A percentile compares a stretch with the other conserved stretches of the same genome.
Evolutionary conservation across 768 basidiomycete genomes (phyloP).

Genomic region (Ramaria sp.): DNA sequence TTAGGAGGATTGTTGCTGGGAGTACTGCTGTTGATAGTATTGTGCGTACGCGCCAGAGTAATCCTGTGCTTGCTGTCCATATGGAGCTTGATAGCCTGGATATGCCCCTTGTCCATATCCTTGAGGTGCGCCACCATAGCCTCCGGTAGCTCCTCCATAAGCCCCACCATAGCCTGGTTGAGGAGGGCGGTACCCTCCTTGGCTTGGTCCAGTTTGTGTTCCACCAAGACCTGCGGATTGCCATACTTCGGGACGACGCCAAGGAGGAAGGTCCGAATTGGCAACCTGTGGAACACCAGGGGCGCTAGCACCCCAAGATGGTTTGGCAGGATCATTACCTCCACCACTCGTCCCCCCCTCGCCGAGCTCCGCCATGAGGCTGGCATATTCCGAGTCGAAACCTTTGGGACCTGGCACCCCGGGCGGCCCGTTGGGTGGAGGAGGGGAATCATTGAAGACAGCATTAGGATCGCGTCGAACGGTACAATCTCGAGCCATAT

Average conservation of each 20-base stretch:
- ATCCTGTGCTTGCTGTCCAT: conserved; percentile 47
- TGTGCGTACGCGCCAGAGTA: conserved; percentile 71
- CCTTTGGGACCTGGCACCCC: conserved; percentile 40
- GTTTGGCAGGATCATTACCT: conserved; percentile 41
- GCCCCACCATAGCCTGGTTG: conserved; percentile 39
- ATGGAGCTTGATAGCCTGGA: conserved; percentile 23
- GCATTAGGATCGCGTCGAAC: conserved; percentile 81
- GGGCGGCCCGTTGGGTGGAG: background rate
- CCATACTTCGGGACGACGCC: conserved; percentile 88
- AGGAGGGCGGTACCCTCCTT: conserved; percentile 58
- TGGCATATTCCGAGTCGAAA: conserved; percentile 97
- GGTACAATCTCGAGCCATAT: conserved; percentile 98
- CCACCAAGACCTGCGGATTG: conserved; percentile 28
- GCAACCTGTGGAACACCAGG: conserved; percentile 52
- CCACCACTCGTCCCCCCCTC: conserved; percentile 55
- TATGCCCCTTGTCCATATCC: conserved; percentile 32
- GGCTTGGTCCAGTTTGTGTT: conserved; percentile 20
- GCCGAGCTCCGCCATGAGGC: conserved; percentile 94
- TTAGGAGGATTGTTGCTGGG: conserved; percentile 47
- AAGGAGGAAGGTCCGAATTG: conserved; percentile 69
- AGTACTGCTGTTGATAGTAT: conserved; percentile 83
- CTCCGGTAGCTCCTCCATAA: conserved; percentile 12
- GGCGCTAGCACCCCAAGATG: conserved; percentile 37
- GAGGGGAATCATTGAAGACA: conserved; percentile 5
- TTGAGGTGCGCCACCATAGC: conserved; percentile 29